phyloP scores from a whole-genome alignment of 139 green algal species.

The Spirogloea muscicola region DNA sequence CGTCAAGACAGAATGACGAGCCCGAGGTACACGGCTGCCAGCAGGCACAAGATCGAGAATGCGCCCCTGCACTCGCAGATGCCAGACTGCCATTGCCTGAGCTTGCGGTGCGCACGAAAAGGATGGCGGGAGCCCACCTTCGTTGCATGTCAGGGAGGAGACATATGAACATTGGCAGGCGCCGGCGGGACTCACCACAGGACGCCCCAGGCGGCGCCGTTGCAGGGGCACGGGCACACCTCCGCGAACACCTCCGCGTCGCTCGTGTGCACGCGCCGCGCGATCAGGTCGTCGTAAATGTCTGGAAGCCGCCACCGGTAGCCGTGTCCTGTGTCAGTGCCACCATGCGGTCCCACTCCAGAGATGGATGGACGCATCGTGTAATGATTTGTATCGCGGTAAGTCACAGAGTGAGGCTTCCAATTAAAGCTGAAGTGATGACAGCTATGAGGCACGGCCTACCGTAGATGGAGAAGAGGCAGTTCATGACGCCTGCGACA shows the following conservation, averaged over 20 bases:
- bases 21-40: constrained; percentile 2
- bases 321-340: no score
- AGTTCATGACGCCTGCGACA: constrained; percentile 22
- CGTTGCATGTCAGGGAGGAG: background rate
- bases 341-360: no score
- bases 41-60: background rate
- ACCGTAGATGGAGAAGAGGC: constrained; percentile 26
- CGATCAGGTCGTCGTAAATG: constrained; percentile 23
- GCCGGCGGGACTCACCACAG: constrained; percentile 10
- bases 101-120: no score
- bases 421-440: no score
- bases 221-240: constrained; percentile 9
- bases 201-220: constrained; percentile 9
- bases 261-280: constrained; percentile 6
- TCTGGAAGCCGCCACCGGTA: constrained; percentile 4
- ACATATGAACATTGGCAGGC: background rate
- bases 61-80: constrained; percentile 25
- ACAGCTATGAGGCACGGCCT: no score
- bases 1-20: constrained; percentile 20
- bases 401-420: no score
- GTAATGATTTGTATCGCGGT: no score
- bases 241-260: constrained; percentile 15
- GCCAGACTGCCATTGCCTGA: no score
- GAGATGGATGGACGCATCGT: no score
- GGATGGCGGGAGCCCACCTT: background rate